Conservation (phyloP, 75 land plant species). For the Larix kaempferi region DNA sequence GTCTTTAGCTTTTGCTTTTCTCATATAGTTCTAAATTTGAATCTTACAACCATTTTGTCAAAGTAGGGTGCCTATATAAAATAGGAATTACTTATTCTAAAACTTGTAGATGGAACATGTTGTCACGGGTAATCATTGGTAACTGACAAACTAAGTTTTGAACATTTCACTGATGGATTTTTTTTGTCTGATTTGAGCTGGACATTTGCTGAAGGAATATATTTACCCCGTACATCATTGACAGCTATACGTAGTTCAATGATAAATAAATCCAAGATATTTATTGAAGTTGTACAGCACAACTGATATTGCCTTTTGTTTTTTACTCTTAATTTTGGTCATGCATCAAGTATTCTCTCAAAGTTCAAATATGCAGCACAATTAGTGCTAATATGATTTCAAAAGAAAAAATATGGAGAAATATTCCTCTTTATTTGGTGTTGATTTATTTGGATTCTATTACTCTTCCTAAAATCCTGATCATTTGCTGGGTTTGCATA, state of each 20-base stretch:
- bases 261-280: not conserved
- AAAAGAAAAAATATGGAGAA: not conserved
- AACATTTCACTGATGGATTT: not conserved
- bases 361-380: not conserved
- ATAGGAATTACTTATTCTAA: not conserved
- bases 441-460: not conserved
- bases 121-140: not conserved
- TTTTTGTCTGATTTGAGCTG: not conserved
- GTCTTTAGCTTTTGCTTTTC: no score
- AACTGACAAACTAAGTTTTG: not conserved
- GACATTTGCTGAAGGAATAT: not conserved
- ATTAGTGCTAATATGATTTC: slow-evolving; percentile 3
- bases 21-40: no score
- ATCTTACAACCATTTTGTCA: not conserved
- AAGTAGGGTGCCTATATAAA: not conserved
- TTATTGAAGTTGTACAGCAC: not conserved
- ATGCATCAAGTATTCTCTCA: not conserved
- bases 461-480: not conserved
- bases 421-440: not conserved
- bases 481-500: not conserved
- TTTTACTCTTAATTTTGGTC: not conserved
- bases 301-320: not conserved
- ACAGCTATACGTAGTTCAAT: not conserved
- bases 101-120: not conserved
- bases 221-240: not conserved